A percentile compares a stretch with the other conserved stretches of the same genome.
phyloP scores from a whole-genome alignment of 1,284 basidiomycete genomes.

The Sanghuangporus baumii region DNA sequence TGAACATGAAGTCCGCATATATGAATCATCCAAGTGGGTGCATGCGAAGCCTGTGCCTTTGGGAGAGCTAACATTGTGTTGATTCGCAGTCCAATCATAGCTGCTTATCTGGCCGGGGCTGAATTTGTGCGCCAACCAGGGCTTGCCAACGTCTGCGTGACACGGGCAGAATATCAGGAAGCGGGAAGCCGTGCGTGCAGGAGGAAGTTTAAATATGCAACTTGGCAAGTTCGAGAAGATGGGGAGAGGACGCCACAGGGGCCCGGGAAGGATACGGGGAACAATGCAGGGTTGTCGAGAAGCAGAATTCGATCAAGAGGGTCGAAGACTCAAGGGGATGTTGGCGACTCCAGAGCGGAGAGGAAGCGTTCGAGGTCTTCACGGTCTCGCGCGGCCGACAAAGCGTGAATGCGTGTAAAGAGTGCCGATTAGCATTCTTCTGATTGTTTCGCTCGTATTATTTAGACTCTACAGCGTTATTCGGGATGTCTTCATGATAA shows the following conservation, averaged over 20 bases:
- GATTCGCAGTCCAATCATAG: slow-evolving; percentile 55
- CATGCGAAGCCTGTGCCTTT: neutral
- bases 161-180: slow-evolving; percentile 79
- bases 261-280: neutral
- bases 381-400: neutral
- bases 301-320: neutral
- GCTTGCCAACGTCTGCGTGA: slow-evolving; percentile 53
- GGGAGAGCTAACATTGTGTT: neutral
- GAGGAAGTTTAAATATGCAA: slow-evolving; percentile 45
- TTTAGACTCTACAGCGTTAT: too few species aligned
- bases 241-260: neutral
- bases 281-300: neutral
- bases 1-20: slow-evolving; percentile 68
- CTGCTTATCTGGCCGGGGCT: slow-evolving; percentile 65
- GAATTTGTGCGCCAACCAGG: slow-evolving; percentile 45
- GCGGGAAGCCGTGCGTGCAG: slow-evolving; percentile 69
- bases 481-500: too few species aligned
- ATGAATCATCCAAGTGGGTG: slow-evolving; percentile 70
- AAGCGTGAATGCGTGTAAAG: neutral
- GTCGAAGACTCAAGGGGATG: neutral
- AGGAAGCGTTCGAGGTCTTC: neutral
- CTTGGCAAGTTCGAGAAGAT: slow-evolving; percentile 5
- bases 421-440: neutral
- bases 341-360: neutral
- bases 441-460: too few species aligned